Base-by-base conservation (phyloP, 2,329 filamentous ascomycete genomes). In the Aspergillus novoparasiticus region DNA sequence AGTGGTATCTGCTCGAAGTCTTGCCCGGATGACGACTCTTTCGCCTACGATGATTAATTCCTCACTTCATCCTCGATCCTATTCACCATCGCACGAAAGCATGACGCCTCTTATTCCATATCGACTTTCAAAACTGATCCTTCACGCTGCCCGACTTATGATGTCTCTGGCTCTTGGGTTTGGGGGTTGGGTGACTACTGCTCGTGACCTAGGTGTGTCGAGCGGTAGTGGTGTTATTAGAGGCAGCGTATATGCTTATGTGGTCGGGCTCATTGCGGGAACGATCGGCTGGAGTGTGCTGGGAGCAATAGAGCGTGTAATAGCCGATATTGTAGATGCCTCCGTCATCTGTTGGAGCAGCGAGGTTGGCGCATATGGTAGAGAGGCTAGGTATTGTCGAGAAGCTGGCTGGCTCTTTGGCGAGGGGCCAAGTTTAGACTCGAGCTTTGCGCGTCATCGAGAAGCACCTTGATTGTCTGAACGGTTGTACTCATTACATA, bases 221-320 rank as follows among this genome's bases (percentile, higher is more conserved):
- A 61, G 85, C 82, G 71, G 75, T 61, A 70, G 69, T 56, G 66
- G 78, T 60, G 71, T 71, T 8, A 67, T 90, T 57, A 87, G 87
- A 53, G 95, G 95, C 10, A 97, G 93, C 71, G 84, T 95, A 28
- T 99, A 99, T 76, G 95, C 94, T 2, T 99, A 98, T 73, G 87
- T 98, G 1, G 92, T 99, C 26, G 95, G 94, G 11, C 78, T 99
- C 66, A 90, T 98, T 69, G 95, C 95, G 19, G 93, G 92, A 64
- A 93, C 94, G 60, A 97, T 99, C 69, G 95, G 95, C 9, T 99
- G 95, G 89, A 93, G 92, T 6, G 89, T 98, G 1, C 83, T 99
- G 57, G 93, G 93, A 30, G 91, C 93, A 2, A 94, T 96, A 86
- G 94, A 97, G 75, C 91, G 93, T 16, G 90, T 96, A 21, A 81